These are phyloP conservation scores for Hypoxylon cercidicola DNA, from an alignment of 495 filamentous ascomycete species.

Conservation along the genomic window DNA sequence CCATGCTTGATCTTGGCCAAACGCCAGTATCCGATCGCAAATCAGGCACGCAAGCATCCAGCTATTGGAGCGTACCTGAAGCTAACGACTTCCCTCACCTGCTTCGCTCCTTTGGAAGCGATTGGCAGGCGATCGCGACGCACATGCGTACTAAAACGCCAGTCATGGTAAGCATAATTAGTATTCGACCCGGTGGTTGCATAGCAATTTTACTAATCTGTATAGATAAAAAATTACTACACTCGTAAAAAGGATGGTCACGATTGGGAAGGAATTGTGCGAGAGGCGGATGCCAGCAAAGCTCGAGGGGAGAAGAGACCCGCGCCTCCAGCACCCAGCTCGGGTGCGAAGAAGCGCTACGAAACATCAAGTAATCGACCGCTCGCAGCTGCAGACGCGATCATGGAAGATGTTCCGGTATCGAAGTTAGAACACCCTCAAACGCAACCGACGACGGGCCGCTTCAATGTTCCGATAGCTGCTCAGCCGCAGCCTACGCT, in stretches of 20 bases:
- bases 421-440: slow-evolving; percentile 56
- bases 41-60: slow-evolving; percentile 73
- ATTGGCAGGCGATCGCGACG: slow-evolving; percentile 84
- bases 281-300: slow-evolving; percentile 76
- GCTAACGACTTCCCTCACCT: slow-evolving; percentile 81
- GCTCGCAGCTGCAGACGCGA: slow-evolving; percentile 66
- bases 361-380: slow-evolving; percentile 63
- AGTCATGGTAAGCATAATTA: slow-evolving; percentile 77
- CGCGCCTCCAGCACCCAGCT: slow-evolving; percentile 72
- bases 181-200: slow-evolving; percentile 11
- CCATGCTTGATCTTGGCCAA: slow-evolving; percentile 55
- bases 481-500: slow-evolving; percentile 44
- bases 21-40: slow-evolving; percentile 53
- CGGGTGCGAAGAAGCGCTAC: slow-evolving; percentile 55
- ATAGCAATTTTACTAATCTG: slow-evolving; percentile 40
- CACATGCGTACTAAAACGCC: slow-evolving; percentile 93
- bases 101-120: slow-evolving; percentile 84
- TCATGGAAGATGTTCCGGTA: slow-evolving; percentile 62
- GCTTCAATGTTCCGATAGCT: slow-evolving; percentile 57
- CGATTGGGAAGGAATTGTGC: slow-evolving; percentile 76
- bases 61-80: slow-evolving; percentile 98
- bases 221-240: slow-evolving; percentile 92
- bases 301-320: slow-evolving; percentile 76
- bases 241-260: slow-evolving; percentile 77
- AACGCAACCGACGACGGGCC: slow-evolving; percentile 45